Conservation (phyloP, 108 stramenopile genomes). For the Fistulifera pelliculosa region DNA sequence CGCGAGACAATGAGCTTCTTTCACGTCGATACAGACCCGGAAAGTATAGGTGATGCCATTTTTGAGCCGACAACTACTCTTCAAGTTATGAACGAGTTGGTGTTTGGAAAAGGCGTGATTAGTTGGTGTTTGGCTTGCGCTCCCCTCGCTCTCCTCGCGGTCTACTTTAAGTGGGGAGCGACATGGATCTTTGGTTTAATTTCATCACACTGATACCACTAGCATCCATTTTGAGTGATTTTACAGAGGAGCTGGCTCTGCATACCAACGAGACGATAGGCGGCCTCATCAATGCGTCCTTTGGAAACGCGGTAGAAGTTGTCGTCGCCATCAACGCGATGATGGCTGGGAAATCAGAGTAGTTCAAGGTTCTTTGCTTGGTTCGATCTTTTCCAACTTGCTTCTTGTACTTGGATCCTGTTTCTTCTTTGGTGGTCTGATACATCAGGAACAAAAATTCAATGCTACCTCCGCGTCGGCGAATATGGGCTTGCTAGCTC, state of each 20-base stretch:
- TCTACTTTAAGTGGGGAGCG: constrained; percentile 37
- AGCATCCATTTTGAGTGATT: constrained; percentile 86
- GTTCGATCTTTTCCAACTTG: constrained; percentile 90
- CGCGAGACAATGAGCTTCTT: too few relatives aligned
- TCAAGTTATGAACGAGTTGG: too few relatives aligned
- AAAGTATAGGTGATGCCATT: too few relatives aligned
- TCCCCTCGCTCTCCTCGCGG: constrained; percentile 44
- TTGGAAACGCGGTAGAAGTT: constrained; percentile 94
- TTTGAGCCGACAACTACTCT: too few relatives aligned
- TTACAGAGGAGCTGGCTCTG: constrained; percentile 92
- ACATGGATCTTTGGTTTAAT: constrained; percentile 73
- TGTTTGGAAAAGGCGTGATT: constrained; percentile 25
- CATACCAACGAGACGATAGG: constrained; percentile 94
- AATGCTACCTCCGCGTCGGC: constrained; percentile 64
- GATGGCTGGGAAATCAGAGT: constrained; percentile 74
- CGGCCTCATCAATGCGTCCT: constrained; percentile 94
- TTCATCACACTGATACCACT: constrained; percentile 91
- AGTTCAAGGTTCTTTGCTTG: constrained; percentile 93
- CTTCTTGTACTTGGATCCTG: constrained; percentile 92
- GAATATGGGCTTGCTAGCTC: constrained; percentile 67
- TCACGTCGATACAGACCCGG: too few relatives aligned
- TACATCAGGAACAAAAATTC: constrained; percentile 82
- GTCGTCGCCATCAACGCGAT: constrained; percentile 85
- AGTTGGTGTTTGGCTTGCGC: constrained; percentile 53
- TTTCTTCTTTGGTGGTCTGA: constrained; percentile 91